Percentiles rank a stretch among this genome's conserved stretches.
Conservation (phyloP, 108 stramenopile species). For the Nitzschia palea region DNA sequence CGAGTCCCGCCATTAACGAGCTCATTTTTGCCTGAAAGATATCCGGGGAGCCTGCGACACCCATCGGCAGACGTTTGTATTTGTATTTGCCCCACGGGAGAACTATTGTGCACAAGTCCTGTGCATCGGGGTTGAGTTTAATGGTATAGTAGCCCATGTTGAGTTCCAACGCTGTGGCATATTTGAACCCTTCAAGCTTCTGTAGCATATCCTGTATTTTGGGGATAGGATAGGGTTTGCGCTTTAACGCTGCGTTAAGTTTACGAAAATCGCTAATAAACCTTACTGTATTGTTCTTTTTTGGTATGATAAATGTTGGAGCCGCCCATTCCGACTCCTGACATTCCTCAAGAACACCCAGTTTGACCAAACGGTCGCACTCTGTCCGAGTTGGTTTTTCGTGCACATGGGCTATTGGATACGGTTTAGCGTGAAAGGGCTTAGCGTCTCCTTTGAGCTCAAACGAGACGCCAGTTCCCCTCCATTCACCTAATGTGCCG, state of each 20-base stretch:
- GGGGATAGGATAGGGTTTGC: slow-evolving; percentile 47
- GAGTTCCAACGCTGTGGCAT: too few relatives aligned
- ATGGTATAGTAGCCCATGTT: too few relatives aligned
- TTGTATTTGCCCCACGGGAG: not conserved
- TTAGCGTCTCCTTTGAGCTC: not conserved
- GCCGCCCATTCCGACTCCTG: not conserved
- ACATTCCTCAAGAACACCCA: not conserved
- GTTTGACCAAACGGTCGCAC: not conserved
- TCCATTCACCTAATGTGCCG: slow-evolving; percentile 24
- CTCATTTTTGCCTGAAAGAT: not conserved
- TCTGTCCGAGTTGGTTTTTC: not conserved
- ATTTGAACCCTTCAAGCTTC: slow-evolving; percentile 23
- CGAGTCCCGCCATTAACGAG: not conserved
- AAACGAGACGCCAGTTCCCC: too few relatives aligned
- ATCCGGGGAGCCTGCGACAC: not conserved
- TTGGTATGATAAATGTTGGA: slow-evolving; percentile 44
- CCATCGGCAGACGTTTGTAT: not conserved
- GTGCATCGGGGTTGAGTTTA: too few relatives aligned
- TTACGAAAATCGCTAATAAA: slow-evolving; percentile 40
- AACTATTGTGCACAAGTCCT: too few relatives aligned
- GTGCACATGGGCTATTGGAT: not conserved
- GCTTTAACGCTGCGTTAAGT: slow-evolving; percentile 36
- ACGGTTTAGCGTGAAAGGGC: not conserved
- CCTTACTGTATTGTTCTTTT: slow-evolving; percentile 41
- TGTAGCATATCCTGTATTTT: slow-evolving; percentile 37